These are phyloP conservation scores for Vaucheria bursata DNA, from an alignment of 352 stramenopile species.

Conservation along the genomic window DNA sequence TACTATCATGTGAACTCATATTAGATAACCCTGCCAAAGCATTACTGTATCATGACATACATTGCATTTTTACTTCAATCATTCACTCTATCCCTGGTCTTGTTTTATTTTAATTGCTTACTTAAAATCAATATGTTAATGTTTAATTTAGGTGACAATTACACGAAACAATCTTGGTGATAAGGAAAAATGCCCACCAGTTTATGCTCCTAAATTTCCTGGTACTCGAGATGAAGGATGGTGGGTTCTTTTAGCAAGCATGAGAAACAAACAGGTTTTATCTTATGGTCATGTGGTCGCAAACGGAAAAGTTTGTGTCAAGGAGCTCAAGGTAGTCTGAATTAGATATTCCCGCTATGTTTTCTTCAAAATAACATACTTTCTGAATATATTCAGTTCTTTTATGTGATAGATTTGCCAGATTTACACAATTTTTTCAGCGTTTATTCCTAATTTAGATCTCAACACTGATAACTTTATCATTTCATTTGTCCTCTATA, in stretches of 20 bases:
- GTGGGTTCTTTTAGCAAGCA: conserved; percentile 79
- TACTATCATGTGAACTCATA: neutral
- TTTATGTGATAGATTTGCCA: too few relatives aligned
- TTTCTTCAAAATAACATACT: too few relatives aligned
- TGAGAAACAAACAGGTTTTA: conserved; percentile 28
- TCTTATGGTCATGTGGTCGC: conserved; percentile 1
- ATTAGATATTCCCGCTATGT: neutral
- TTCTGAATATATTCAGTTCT: too few relatives aligned
- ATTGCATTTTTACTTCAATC: too few relatives aligned
- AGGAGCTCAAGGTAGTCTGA: conserved; percentile 22
- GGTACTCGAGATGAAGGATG: conserved; percentile 89
- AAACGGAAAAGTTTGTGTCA: neutral
- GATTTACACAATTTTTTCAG: too few relatives aligned
- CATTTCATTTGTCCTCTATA: too few relatives aligned
- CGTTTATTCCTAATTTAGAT: too few relatives aligned
- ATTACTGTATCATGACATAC: neutral
- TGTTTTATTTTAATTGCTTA: too few relatives aligned
- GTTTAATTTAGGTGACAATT: conserved; percentile 67
- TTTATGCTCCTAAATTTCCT: conserved; percentile 91
- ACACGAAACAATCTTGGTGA: conserved; percentile 91
- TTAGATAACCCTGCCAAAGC: neutral
- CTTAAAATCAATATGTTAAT: too few relatives aligned
- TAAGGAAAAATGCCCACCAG: conserved; percentile 69
- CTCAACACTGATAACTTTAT: too few relatives aligned
- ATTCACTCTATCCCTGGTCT: too few relatives aligned